phyloP scores from a whole-genome alignment of 257 asterid genomes.

The Nicotiana tomentosiformis region DNA sequence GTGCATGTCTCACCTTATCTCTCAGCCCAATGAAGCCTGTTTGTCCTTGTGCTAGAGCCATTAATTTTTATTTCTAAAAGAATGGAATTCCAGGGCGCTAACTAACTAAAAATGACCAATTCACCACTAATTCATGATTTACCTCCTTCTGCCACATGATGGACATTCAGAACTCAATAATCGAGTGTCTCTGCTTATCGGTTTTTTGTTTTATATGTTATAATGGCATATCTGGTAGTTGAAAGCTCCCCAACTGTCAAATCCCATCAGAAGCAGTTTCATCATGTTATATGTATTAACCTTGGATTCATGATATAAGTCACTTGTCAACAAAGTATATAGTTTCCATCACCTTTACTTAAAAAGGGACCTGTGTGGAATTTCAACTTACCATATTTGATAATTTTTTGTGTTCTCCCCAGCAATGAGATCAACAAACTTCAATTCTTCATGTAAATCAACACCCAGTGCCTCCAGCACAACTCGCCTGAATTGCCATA shows the following conservation, averaged over 20 bases:
- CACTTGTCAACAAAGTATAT: not conserved
- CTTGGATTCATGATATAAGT: not conserved
- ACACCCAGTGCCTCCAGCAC: slow-evolving; percentile 65
- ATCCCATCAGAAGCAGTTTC: not conserved
- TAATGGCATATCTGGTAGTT: not conserved
- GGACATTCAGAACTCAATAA: not conserved
- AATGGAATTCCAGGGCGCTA: not conserved
- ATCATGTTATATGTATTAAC: not conserved
- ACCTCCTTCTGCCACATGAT: not conserved
- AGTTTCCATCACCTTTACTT: not conserved
- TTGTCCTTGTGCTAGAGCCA: not conserved
- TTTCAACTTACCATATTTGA: slow-evolving; percentile 64
- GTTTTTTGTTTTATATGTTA: not conserved
- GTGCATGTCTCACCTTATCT: not conserved
- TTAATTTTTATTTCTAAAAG: not conserved
- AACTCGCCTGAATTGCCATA: slow-evolving; percentile 94
- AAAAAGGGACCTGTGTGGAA: not conserved
- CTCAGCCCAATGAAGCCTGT: not conserved
- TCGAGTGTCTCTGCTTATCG: not conserved
- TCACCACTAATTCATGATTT: too few species aligned
- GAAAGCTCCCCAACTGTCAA: not conserved
- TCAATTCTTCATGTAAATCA: slow-evolving; percentile 63
- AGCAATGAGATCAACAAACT: slow-evolving; percentile 51
- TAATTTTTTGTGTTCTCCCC: slow-evolving; percentile 72
- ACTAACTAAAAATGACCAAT: not conserved